Conservation (phyloP, 1,284 basidiomycete species). For the Cryptococcus sp. region DNA sequence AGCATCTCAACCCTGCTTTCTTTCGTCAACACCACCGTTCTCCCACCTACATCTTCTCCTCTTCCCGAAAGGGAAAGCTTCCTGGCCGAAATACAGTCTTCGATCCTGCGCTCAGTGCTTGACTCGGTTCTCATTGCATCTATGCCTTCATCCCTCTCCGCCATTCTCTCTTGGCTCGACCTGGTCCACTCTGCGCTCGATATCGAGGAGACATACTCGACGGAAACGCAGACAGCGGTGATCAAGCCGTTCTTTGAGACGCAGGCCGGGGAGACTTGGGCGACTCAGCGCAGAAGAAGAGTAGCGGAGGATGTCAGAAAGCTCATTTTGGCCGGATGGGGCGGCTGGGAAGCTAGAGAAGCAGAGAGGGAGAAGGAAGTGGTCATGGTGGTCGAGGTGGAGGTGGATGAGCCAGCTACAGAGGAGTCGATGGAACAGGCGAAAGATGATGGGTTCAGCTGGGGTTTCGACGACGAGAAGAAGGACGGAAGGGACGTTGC, state of each 20-base stretch:
- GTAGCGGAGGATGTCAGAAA: slow-evolving; percentile 14
- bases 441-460: slow-evolving; percentile 9
- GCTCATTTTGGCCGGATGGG: slow-evolving; percentile 13
- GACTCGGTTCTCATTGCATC: slow-evolving; percentile 60
- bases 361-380: slow-evolving; percentile 15
- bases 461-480: slow-evolving; percentile 17
- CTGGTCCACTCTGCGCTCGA: slow-evolving; percentile 54
- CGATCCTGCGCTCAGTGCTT: slow-evolving; percentile 50
- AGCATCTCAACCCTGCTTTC: slow-evolving; percentile 15
- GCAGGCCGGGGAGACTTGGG: slow-evolving; percentile 48
- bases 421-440: background rate
- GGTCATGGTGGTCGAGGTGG: slow-evolving; percentile 17
- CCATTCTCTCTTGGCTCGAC: slow-evolving; percentile 59
- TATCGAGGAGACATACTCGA: slow-evolving; percentile 37
- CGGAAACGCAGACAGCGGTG: background rate
- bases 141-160: slow-evolving; percentile 58
- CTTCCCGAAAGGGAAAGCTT: slow-evolving; percentile 19
- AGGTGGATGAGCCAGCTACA: slow-evolving; percentile 8
- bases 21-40: slow-evolving; percentile 14
- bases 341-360: slow-evolving; percentile 14
- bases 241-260: slow-evolving; percentile 42
- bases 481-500: background rate
- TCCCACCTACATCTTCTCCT: slow-evolving; percentile 2
- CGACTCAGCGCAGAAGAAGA: slow-evolving; percentile 33
- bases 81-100: slow-evolving; percentile 6